Base-by-base conservation (phyloP, 305 asterid species). In the Stenogyne calaminthoides region DNA sequence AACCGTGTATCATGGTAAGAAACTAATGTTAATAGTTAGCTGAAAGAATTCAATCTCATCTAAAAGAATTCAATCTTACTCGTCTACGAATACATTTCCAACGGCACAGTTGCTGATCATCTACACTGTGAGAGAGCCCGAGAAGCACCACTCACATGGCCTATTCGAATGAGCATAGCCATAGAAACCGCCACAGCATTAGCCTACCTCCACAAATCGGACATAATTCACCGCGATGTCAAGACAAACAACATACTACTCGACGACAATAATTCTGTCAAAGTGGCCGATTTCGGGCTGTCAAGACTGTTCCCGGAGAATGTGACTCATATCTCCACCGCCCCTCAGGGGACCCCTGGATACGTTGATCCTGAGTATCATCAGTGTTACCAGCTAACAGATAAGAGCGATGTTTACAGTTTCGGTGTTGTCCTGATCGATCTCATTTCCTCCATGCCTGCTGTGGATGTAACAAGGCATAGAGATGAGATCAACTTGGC, bases 291-390 rank as follows among this genome's bases (percentile, higher is more conserved):
- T 32, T 32, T 32, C 7, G 36, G 36, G 36, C 6, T 32, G 4
- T 32, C 36, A 4, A 32, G 36, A 32, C 36, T 32, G 7, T 32
- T 32, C 36, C 36, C 36, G 2, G 7, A 32, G 6, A 4, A 32
- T 2, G 91, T 74, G 66, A 87, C 85, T 6, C 97, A 91, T 68
- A 61, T 91, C 56, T 91, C 95, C 5, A 91, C 97, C 0, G 90
- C 95, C 47, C 97, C 97, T 2, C 93, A 83, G 59, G 94, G 96
- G 7, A 32, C 36, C 4, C 36, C 36, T 0, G 36, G 36, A 32
- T 46, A 90, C 11, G 88, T 90, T 1, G 96, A 90, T 67, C 95
- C 95, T 0, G 91, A 88, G 52, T 90, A 90, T 67, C 86, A 91
- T 55, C 87, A 89, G 3, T 87, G 86, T 55, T 91, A 84, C 70